Evolutionary conservation across 768 basidiomycete genomes (phyloP).

Genomic region (Austroboletus festivus): DNA sequence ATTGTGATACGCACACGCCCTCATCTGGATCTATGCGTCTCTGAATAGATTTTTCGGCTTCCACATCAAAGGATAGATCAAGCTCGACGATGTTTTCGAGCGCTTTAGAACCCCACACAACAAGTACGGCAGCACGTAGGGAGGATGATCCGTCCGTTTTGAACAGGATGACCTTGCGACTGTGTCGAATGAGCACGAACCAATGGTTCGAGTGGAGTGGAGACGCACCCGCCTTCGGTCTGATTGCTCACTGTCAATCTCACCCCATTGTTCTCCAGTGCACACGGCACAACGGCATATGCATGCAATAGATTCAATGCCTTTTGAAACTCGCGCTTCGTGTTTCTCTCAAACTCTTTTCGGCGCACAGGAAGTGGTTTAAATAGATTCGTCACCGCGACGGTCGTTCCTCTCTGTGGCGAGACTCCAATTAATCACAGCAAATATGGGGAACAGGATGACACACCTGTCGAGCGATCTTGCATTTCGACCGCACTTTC

Average conservation of each 20-base stretch:
- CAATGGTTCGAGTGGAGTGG: background rate
- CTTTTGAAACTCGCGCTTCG: constrained; percentile 87
- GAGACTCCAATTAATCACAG: too few species aligned
- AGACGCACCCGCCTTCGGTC: constrained; percentile 62
- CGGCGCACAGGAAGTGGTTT: constrained; percentile 81
- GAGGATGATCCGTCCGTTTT: constrained; percentile 68
- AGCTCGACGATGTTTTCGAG: constrained; percentile 75
- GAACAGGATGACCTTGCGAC: constrained; percentile 65
- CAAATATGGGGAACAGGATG: background rate
- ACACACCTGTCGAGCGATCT: constrained; percentile 74
- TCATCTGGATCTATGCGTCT: constrained; percentile 20
- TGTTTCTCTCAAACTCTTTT: constrained; percentile 86
- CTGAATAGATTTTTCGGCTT: constrained; percentile 47
- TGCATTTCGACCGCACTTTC: constrained; percentile 50
- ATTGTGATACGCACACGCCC: constrained; percentile 18
- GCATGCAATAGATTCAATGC: constrained; percentile 78
- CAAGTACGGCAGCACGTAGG: constrained; percentile 58
- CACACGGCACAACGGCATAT: constrained; percentile 85
- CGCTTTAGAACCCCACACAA: constrained; percentile 83
- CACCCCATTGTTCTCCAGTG: constrained; percentile 53
- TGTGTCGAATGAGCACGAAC: constrained; percentile 22
- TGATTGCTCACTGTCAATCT: constrained; percentile 73
- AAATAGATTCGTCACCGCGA: constrained; percentile 71
- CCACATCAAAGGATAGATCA: constrained; percentile 64
- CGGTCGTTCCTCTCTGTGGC: constrained; percentile 85